Conservation (phyloP, 192 early-diverging fungal species). For the Coemansia furcata region DNA sequence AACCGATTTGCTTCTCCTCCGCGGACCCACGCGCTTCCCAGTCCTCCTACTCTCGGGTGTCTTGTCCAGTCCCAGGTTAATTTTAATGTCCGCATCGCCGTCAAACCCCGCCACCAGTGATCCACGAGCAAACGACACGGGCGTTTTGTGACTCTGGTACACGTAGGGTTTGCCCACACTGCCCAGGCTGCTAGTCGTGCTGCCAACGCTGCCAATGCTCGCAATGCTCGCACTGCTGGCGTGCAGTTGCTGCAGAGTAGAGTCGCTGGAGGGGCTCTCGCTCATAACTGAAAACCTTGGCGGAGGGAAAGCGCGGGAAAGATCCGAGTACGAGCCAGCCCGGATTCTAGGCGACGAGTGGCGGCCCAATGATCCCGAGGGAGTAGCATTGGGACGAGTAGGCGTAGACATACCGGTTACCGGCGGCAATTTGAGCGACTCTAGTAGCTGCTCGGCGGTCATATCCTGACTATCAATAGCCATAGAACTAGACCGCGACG, state of each 20-base stretch:
- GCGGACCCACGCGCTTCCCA: conserved; percentile 10
- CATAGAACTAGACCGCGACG: conserved; percentile 18
- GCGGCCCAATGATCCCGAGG: conserved; percentile 28
- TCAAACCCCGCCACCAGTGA: conserved; percentile 18
- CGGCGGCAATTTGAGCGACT: conserved; percentile 46
- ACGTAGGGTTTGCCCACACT: not conserved
- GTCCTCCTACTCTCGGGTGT: not conserved
- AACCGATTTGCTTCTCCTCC: conserved; percentile 37
- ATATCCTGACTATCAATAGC: conserved; percentile 21
- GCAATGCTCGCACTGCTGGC: not conserved
- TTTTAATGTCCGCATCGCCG: conserved; percentile 16
- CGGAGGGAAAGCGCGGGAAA: conserved; percentile 15
- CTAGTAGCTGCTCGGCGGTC: conserved; percentile 47
- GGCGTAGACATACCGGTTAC: conserved; percentile 2
- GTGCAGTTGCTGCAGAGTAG: conserved; percentile 12
- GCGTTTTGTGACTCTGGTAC: not conserved
- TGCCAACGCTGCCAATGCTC: not conserved
- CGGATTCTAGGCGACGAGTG: conserved; percentile 39
- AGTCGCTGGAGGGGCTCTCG: conserved; percentile 24
- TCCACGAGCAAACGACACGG: not conserved
- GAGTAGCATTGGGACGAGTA: conserved; percentile 1
- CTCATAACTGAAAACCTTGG: conserved; percentile 5
- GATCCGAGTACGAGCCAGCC: conserved; percentile 29
- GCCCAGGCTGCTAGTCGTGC: not conserved
- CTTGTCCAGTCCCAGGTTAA: conserved; percentile 34